These are phyloP conservation scores for Ophiostoma himal-ulmi DNA, from an alignment of 2,329 filamentous ascomycete species.

Conservation along the genomic window DNA sequence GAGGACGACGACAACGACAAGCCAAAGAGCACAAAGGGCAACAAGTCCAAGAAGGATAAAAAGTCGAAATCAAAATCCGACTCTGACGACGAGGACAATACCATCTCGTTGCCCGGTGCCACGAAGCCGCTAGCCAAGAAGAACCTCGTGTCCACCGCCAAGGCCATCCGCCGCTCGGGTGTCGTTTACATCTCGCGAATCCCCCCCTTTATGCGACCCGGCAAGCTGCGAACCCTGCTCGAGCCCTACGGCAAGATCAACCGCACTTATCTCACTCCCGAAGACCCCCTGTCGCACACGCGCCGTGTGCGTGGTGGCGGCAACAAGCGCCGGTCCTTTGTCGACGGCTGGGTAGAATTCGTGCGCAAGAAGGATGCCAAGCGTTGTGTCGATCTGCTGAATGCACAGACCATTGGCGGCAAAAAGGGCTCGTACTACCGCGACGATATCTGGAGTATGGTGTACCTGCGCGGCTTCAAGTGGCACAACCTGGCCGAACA, in stretches of 20 bases:
- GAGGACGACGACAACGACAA: background rate
- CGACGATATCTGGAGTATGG: conserved; percentile 80
- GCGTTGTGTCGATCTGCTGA: conserved; percentile 67
- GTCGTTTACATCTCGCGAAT: conserved; percentile 79
- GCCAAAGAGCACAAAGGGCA: background rate
- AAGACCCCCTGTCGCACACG: conserved; percentile 61
- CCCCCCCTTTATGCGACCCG: conserved; percentile 82
- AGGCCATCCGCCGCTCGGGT: conserved; percentile 65
- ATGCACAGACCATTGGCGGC: conserved; percentile 71
- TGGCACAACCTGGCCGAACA: conserved; percentile 71
- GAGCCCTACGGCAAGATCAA: conserved; percentile 69
- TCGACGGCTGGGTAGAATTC: conserved; percentile 85
- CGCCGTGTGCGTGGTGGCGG: conserved; percentile 66
- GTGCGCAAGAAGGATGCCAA: conserved; percentile 70
- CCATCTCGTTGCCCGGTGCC: conserved; percentile 40
- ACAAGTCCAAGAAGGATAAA: background rate
- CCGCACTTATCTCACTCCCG: conserved; percentile 72
- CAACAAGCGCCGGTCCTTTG: conserved; percentile 77
- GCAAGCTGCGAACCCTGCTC: conserved; percentile 68
- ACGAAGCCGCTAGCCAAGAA: conserved; percentile 55
- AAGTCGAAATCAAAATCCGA: background rate
- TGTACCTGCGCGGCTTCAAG: conserved; percentile 78
- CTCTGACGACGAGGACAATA: conserved; percentile 15
- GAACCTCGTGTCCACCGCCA: conserved; percentile 60
- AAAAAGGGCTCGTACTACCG: conserved; percentile 80